Evolutionary conservation across 306 rosid species (phyloP), one percentile per base, ranked within the genome.

Genomic region (Rosa persica): DNA sequence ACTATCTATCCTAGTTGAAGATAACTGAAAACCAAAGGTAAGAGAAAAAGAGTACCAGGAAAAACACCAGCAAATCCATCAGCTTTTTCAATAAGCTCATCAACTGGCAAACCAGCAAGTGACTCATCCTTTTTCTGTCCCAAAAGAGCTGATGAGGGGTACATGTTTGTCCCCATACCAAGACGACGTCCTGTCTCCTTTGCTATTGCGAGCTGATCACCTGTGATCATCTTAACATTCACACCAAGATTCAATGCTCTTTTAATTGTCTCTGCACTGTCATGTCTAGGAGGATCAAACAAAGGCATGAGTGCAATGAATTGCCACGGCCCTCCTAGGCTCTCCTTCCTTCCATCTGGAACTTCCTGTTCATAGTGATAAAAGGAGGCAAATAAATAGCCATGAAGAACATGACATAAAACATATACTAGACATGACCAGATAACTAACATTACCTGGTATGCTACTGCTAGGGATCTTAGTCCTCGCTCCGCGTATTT

Each of bases 151-250:
- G 96, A 87, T 61, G 97, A 90, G 52, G 97, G 97, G 80, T 92
- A 90, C 96, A 92, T 92, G 85, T 92, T 92, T 76, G 92, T 92
- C 79, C 97, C 97, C 97, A 90, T 92, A 74, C 97, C 97, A 2
- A 92, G 81, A 12, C 96, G 92, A 4, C 97, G 93, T 27, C 97
- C 98, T 0, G 98, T 93, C 83, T 93, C 98, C 82, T 91, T 93
- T 20, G 74, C 98, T 89, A 91, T 93, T 44, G 97, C 93, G 12
- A 93, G 85, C 78, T 93, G 98, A 85, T 93, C 98, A 60, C 98
- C 98, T 84, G 98, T 93, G 73, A 91, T 93, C 98, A 93, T 91
- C 79, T 91, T 93, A 58, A 93, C 93, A 81, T 85, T 91, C 44
- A 93, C 97, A 75, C 98, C 98, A 38, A 93, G 96, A 79, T 93